Evolutionary conservation across 75 land plant genomes (phyloP).

Genomic region (Sequoiadendron giganteum): DNA sequence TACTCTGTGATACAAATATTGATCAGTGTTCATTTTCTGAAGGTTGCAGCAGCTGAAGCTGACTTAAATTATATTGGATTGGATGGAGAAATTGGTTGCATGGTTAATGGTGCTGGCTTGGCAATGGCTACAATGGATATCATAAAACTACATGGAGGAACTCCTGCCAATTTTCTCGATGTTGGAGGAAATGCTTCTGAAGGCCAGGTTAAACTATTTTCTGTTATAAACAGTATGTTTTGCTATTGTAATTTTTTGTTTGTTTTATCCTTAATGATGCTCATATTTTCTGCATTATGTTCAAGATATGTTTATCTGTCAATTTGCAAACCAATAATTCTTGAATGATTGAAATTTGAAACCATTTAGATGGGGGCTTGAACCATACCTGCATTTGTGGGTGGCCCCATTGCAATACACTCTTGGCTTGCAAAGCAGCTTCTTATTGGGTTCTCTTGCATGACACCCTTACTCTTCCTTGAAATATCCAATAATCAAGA

Average conservation of each 20-base stretch:
- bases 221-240: background rate
- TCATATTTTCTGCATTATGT: background rate
- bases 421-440: background rate
- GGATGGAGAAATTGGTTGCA: slow-evolving; percentile 99
- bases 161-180: slow-evolving; percentile 98
- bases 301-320: background rate
- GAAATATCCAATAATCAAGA: background rate
- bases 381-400: background rate
- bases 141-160: slow-evolving; percentile 94
- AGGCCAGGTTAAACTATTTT: slow-evolving; percentile 54
- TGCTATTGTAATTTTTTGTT: background rate
- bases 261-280: background rate
- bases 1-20: background rate
- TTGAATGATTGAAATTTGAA: background rate
- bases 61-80: slow-evolving; percentile 96
- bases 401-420: background rate
- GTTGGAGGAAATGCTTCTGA: slow-evolving; percentile 99
- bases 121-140: slow-evolving; percentile 99
- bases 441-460: background rate
- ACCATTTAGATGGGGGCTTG: background rate
- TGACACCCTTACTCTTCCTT: background rate
- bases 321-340: background rate
- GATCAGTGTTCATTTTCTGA: slow-evolving; percentile 2
- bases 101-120: slow-evolving; percentile 99
- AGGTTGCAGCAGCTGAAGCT: slow-evolving; percentile 98